phyloP scores from a whole-genome alignment of 2,329 filamentous ascomycete species.

The Juglanconis sp. region DNA sequence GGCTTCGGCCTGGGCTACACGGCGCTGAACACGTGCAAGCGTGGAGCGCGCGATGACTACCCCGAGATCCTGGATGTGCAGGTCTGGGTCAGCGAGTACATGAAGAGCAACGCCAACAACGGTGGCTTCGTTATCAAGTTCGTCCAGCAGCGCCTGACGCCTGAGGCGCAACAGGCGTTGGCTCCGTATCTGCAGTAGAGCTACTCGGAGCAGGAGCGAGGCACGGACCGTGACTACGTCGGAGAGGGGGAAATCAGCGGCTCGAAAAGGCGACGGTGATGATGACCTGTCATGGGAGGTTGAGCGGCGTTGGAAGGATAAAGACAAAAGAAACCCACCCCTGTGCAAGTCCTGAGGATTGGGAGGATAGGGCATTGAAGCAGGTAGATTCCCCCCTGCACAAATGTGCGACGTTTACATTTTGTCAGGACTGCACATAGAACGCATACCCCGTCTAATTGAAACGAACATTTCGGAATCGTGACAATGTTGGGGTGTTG shows the following conservation, averaged over 20 bases:
- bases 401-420: not conserved
- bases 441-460: not conserved
- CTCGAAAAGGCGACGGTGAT: not conserved
- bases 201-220: not conserved
- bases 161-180: conserved; percentile 55
- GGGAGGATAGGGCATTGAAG: not conserved
- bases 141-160: conserved; percentile 66
- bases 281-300: not conserved
- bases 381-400: not conserved
- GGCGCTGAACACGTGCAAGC: conserved; percentile 84
- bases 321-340: not conserved
- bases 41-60: conserved; percentile 72
- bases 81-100: conserved; percentile 78
- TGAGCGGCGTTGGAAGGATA: not conserved
- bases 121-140: conserved; percentile 68
- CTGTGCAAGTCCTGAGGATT: not conserved
- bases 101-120: conserved; percentile 74
- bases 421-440: not conserved
- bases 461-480: not conserved
- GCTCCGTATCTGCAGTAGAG: conserved; percentile 47
- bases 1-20: conserved; percentile 95
- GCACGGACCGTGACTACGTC: not conserved
- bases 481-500: not conserved
- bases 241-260: not conserved
- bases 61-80: conserved; percentile 77